Evolutionary conservation across 2,329 filamentous ascomycete genomes (phyloP).

Genomic region (Colletotrichum navitas): DNA sequence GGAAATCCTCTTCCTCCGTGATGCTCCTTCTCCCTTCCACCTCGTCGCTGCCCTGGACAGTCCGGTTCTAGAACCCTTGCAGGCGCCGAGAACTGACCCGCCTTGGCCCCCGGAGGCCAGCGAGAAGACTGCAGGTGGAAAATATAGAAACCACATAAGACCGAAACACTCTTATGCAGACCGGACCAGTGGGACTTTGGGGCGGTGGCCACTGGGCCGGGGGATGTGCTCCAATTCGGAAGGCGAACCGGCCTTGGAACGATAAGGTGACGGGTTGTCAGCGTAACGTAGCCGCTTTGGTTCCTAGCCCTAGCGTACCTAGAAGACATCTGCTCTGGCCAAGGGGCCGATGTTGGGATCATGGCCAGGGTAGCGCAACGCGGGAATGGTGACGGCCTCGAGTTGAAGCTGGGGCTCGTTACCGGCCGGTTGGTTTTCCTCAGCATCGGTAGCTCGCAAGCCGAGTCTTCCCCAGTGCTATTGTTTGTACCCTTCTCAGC

Average conservation of each 20-base stretch:
- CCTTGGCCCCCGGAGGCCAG: slow-evolving; percentile 9
- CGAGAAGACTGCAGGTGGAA: slow-evolving; percentile 16
- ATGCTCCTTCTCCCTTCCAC: neutral
- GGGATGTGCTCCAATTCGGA: slow-evolving; percentile 37
- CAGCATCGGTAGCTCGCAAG: neutral
- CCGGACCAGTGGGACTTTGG: slow-evolving; percentile 31
- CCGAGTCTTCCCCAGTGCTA: neutral
- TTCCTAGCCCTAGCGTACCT: neutral
- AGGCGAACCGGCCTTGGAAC: slow-evolving; percentile 31
- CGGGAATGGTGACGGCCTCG: slow-evolving; percentile 31
- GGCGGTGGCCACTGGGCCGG: slow-evolving; percentile 28
- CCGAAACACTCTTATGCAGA: slow-evolving; percentile 40
- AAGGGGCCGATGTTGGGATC: slow-evolving; percentile 25
- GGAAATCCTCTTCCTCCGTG: slow-evolving; percentile 11
- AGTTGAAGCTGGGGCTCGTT: neutral
- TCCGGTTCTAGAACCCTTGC: neutral
- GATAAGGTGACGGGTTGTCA: slow-evolving; percentile 21
- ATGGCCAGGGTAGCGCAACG: slow-evolving; percentile 4
- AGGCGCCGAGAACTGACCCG: slow-evolving; percentile 20
- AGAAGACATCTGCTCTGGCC: slow-evolving; percentile 22
- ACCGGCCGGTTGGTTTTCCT: neutral
- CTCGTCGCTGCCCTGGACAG: neutral
- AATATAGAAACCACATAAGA: slow-evolving; percentile 26
- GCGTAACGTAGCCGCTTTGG: slow-evolving; percentile 9
- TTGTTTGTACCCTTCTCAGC: neutral